A percentile compares a stretch with the other conserved stretches of the same genome.
Conservation (phyloP, 768 basidiomycete species). For the Kwoniella dejecticola region DNA sequence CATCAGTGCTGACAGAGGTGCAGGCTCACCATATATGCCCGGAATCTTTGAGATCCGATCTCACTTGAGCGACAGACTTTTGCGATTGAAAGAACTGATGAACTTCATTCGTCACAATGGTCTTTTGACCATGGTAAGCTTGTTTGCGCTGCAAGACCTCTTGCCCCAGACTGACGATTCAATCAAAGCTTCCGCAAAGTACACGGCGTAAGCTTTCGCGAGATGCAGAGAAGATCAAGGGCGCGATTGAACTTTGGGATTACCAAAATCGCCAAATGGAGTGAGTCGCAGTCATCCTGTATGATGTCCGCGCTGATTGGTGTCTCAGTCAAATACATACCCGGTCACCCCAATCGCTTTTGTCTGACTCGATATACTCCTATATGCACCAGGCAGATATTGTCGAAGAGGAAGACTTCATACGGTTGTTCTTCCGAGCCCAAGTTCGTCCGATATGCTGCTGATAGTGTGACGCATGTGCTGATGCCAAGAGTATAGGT, state of each 20-base stretch:
- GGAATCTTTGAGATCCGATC: conserved; percentile 77
- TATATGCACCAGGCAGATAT: conserved; percentile 68
- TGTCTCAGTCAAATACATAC: conserved; percentile 34
- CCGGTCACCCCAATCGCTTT: conserved; percentile 61
- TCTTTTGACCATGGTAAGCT: conserved; percentile 68
- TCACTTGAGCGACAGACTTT: conserved; percentile 73
- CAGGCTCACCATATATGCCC: conserved; percentile 68
- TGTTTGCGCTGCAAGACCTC: neutral
- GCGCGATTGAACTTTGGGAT: conserved; percentile 76
- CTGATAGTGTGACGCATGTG: neutral
- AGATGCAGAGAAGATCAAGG: conserved; percentile 84
- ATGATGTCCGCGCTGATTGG: conserved; percentile 44
- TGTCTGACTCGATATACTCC: conserved; percentile 65
- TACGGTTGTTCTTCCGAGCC: conserved; percentile 80
- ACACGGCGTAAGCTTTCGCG: conserved; percentile 72
- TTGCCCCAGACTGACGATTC: neutral
- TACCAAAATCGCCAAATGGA: conserved; percentile 54
- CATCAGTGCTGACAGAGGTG: too few relatives aligned
- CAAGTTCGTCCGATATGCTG: conserved; percentile 50
- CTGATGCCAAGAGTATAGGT: conserved; percentile 54
- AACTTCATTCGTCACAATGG: conserved; percentile 85
- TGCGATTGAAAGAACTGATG: conserved; percentile 80
- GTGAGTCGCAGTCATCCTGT: conserved; percentile 31
- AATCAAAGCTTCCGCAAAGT: conserved; percentile 73
- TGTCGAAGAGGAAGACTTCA: conserved; percentile 69